Base-by-base conservation (phyloP, 495 filamentous ascomycete species). In the Bombardia bombarda region DNA sequence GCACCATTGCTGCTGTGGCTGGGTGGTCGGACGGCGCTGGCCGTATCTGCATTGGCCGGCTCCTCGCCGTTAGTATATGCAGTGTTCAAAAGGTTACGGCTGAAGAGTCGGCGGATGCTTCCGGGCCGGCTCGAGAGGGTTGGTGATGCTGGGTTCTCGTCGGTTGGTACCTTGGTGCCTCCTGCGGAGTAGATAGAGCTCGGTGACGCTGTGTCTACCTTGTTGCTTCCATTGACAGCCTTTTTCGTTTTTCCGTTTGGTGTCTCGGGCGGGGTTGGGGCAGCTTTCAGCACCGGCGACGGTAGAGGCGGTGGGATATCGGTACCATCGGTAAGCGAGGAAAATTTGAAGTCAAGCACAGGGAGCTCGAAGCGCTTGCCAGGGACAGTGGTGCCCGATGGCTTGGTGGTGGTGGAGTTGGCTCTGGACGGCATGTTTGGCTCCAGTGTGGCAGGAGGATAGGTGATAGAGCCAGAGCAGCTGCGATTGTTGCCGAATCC, bases 311-410 rank as follows among this genome's bases (percentile, higher is more conserved):
- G 72, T 28, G 74, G 74, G 45, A 78, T 78, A 49, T 75, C 53
- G 45, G 74, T 78, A 16, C 74, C 74, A 18, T 76, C 74, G 17
- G 74, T 78, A 46, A 78, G 49, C 8, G 72, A 72, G 42, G 64
- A 62, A 41, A 78, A 69, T 14, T 64, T 64, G 53, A 74, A 57
- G 42, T 73, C 59, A 17, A 78, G 61, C 14, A 64, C 66, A 18
- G 73, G 74, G 18, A 77, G 70, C 55, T 75, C 67, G 48, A 78
- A 77, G 46, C 67, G 65, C 48, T 66, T 70, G 34, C 56, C 33
- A n/a, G 46, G 20, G 26, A 45, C 32, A 4, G 50, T 46, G 44
- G 48, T 45, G 43, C 22, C 49, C 26, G 40, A 19, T 9, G 55
- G 45, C 33, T 44, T 49, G 31, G 41, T 30, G 18, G 40, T 38